Percentiles rank a stretch among this genome's conserved stretches.
Evolutionary conservation across 2,329 filamentous ascomycete genomes (phyloP).

Genomic region (Tolypocladium sp.): DNA sequence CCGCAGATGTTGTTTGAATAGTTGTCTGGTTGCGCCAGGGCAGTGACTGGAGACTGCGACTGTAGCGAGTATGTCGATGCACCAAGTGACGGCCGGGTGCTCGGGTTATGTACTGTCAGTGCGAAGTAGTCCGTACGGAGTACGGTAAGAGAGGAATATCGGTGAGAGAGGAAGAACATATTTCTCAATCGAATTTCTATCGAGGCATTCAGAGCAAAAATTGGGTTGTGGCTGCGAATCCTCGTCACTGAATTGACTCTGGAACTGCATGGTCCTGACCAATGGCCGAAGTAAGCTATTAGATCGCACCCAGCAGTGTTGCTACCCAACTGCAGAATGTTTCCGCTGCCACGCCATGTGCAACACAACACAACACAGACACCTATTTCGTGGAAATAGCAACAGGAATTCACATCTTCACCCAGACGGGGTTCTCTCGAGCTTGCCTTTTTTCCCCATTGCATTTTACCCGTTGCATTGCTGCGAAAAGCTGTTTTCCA

Average conservation of each 20-base stretch:
- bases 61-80: background rate
- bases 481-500: background rate
- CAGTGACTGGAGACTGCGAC: too few species aligned
- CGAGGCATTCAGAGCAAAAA: background rate
- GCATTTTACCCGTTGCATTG: background rate
- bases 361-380: too few species aligned
- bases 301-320: background rate
- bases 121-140: too few species aligned
- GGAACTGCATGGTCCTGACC: too few species aligned
- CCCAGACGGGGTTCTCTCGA: background rate
- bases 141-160: background rate
- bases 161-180: background rate
- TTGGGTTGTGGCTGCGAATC: background rate
- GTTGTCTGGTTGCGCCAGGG: background rate
- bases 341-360: background rate
- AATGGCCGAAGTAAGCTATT: too few species aligned
- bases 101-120: too few species aligned
- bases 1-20: background rate
- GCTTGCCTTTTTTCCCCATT: background rate
- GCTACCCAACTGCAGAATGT: background rate
- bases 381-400: too few species aligned
- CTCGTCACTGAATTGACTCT: background rate
- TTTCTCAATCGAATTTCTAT: background rate
- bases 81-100: too few species aligned
- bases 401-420: too few species aligned